Percentiles rank a stretch among this genome's conserved stretches.
phyloP scores from a whole-genome alignment of 305 asterid species.

The Vinca major region DNA sequence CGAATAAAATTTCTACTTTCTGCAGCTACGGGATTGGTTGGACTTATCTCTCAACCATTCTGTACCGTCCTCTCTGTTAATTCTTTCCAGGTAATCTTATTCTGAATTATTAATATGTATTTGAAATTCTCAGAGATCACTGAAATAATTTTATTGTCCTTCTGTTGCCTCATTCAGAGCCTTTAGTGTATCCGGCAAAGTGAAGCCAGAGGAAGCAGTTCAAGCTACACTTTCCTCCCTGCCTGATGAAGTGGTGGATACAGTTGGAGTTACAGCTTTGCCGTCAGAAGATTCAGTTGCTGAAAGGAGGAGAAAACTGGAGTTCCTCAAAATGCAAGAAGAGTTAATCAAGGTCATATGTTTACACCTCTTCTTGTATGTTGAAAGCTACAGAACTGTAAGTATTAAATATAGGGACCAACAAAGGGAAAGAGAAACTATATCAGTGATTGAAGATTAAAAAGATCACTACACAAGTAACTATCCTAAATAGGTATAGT shows the following conservation, averaged over 20 bases:
- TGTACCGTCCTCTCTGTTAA: constrained; percentile 82
- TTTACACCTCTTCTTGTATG: constrained; percentile 14
- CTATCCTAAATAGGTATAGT: not conserved
- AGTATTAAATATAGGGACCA: not conserved
- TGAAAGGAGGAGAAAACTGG: constrained; percentile 92
- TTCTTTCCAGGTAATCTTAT: constrained; percentile 68
- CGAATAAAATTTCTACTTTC: not conserved
- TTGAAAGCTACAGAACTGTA: constrained; percentile 1
- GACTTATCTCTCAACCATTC: constrained; percentile 91
- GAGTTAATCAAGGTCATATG: constrained; percentile 80
- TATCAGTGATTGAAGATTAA: not conserved
- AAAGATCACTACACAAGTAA: not conserved
- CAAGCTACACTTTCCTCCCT: constrained; percentile 96
- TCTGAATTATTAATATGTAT: constrained; percentile 16
- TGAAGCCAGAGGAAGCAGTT: constrained; percentile 91
- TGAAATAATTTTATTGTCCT: not conserved
- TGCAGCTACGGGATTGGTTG: constrained; percentile 93
- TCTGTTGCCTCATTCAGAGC: constrained; percentile 48
- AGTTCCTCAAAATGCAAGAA: constrained; percentile 95
- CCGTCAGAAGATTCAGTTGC: constrained; percentile 90
- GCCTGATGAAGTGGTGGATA: constrained; percentile 98
- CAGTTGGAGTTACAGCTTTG: constrained; percentile 75
- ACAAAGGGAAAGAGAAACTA: not conserved
- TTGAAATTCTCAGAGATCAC: constrained; percentile 16
- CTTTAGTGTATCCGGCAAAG: constrained; percentile 81